These are phyloP conservation scores for Alternaria sp. DNA, from an alignment of 2,329 filamentous ascomycete genomes.

Conservation along the genomic window DNA sequence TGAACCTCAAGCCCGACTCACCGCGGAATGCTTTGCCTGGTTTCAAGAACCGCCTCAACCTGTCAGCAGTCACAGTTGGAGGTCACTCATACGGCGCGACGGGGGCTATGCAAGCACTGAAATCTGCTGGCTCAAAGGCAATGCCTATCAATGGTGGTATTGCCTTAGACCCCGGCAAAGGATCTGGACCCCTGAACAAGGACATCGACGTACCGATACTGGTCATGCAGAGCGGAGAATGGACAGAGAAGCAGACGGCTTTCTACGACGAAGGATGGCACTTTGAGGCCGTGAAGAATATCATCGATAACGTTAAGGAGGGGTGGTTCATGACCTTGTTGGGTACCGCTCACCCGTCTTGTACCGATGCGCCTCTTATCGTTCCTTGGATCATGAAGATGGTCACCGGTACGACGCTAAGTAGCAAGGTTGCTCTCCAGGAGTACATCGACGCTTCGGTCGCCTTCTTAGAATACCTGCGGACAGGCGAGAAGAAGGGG, in stretches of 20 bases:
- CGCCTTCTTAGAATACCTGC: slow-evolving; percentile 62
- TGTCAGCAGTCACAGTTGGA: slow-evolving; percentile 61
- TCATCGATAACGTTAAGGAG: slow-evolving; percentile 58
- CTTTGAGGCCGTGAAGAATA: slow-evolving; percentile 66
- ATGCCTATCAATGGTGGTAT: slow-evolving; percentile 64
- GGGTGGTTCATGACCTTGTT: slow-evolving; percentile 55
- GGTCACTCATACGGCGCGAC: slow-evolving; percentile 73
- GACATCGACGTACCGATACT: slow-evolving; percentile 65
- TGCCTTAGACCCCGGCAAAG: slow-evolving; percentile 70
- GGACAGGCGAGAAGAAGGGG: slow-evolving; percentile 50
- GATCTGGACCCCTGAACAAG: slow-evolving; percentile 65
- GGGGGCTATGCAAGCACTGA: slow-evolving; percentile 66
- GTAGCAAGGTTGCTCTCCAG: slow-evolving; percentile 61
- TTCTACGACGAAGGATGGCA: slow-evolving; percentile 68
- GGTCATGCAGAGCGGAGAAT: slow-evolving; percentile 69
- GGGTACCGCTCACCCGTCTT: slow-evolving; percentile 63
- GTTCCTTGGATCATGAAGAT: slow-evolving; percentile 66
- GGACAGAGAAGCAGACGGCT: slow-evolving; percentile 62
- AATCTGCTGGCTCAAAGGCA: slow-evolving; percentile 52
- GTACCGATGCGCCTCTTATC: slow-evolving; percentile 71
- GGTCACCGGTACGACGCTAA: slow-evolving; percentile 66
- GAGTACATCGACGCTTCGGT: slow-evolving; percentile 67
- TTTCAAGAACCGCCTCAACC: slow-evolving; percentile 63
- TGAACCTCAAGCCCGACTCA: slow-evolving; percentile 54
- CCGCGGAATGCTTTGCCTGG: slow-evolving; percentile 54